Evolutionary conservation across 2,329 filamentous ascomycete species (phyloP), one percentile per base, ranked within the genome.

Genomic region (Blastomyces percursus): DNA sequence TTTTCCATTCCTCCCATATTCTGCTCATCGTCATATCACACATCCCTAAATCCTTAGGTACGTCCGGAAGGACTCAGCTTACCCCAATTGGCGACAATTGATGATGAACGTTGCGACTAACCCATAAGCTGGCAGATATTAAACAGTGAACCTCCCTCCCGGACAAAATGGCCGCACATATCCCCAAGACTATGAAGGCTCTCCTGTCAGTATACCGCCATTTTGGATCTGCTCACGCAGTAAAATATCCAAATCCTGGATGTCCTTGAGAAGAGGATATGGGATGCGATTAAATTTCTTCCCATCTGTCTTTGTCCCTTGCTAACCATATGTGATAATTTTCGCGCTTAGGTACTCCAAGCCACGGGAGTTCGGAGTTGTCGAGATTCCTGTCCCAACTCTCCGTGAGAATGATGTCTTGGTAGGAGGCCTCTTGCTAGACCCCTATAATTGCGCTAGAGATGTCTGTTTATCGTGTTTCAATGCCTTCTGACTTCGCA

Each of bases 141-240:
- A 3, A 16, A 12, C 4, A 32, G 16, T 32, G 21, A 59, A 30
- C 38, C 2, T 32, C 16, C 11, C 19, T 14, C 42, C 11, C 57
- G 54, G 61, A 66, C 72, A 73, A 65, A 60, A 75, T 75, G 73
- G 68, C 67, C 66, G 62, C 69, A 63, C 67, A 66, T 63, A 61
- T 84, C 66, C 81, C 81, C 63, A 76, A 78, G 72, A 76, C 80
- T 66, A 85, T 83, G 81, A 86, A 86, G 75, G 84, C 84, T 75
- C 80, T 86, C 73, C 78, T 80, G 83, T 84, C 75, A 68, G 79
- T 73, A 48, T 61, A 59, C 44, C 51, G 27, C 42, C 57, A 59
- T 55, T 35, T 35, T 27, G 6, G 9, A 21, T 21, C 11, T 14
- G 3, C n/a, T 7, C 32, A 57, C 24, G 0, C 32, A 8, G 30